Base-by-base conservation (phyloP, 2,329 filamentous ascomycete species). In the Neopestalotiopsis sp. region DNA sequence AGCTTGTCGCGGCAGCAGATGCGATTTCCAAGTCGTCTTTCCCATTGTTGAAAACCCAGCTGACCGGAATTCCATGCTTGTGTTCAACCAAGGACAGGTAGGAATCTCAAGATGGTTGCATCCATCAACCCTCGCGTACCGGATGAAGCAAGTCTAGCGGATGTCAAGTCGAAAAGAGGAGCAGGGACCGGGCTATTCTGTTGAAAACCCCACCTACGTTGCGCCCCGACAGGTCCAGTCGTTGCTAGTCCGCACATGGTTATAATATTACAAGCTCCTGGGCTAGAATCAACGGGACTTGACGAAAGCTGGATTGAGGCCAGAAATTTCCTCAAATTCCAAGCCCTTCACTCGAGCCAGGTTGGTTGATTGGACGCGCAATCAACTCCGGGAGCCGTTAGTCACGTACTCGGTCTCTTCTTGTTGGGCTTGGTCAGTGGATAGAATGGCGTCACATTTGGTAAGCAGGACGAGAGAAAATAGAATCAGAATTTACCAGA, bases 111-210 rank as follows among this genome's bases (percentile, higher is more conserved):
- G 17, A 49, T 53, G 45, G 45, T 66, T 58, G 64, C 42, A 34
- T 38, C 20, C 45, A 24, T n/a, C 7, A 10, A 42, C 28, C 53
- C 42, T 57, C 64, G 42, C 30, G 24, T 66, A 57, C 64, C 64
- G 64, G 49, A 66, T 66, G 28, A 38, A 66, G 64, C 64, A 66
- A 57, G 32, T 66, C 42, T 66, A 13, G 24, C 53, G 64, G 45
- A 56, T 13, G 56, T 66, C 64, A 57, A 24, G 45, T 66, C 32
- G 45, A 17, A 58, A 40, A 57, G 42, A 34, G 64, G 42, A 66
- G 45, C 64, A 66, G 17, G 64, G 6, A 38, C 45, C 49, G 30
- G 59, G 13, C 32, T 30, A 20, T 28, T 10, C 20, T 59, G 34
- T 64, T 64, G 34, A 32, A 20, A 9, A 32, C 45, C 34, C 64